These are phyloP conservation scores for Phlebiopsis flavidoalba DNA, from an alignment of 768 basidiomycete species.

Conservation along the genomic window DNA sequence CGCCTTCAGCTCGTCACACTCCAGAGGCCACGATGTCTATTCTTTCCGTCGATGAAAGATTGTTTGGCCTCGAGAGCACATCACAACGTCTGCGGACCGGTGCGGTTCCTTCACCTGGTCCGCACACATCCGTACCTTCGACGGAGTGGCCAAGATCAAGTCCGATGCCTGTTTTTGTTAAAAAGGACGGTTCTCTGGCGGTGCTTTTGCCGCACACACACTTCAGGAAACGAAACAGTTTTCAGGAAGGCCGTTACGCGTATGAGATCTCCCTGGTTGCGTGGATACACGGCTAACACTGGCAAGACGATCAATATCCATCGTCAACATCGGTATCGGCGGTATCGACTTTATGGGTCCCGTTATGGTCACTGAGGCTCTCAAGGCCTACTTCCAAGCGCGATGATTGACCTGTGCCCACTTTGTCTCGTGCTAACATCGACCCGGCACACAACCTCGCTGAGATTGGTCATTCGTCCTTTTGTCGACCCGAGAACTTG, in stretches of 20 bases:
- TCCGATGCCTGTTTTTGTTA: constrained; percentile 76
- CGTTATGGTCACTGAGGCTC: constrained; percentile 98
- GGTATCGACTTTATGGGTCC: constrained; percentile 94
- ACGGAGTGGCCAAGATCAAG: constrained; percentile 75
- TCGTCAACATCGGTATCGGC: constrained; percentile 99
- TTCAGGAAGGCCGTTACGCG: constrained; percentile 74
- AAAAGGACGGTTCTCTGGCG: constrained; percentile 73
- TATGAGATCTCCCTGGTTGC: no score
- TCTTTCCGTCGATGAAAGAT: constrained; percentile 82
- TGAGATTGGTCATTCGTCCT: constrained; percentile 73
- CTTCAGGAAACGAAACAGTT: no score
- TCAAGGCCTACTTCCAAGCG: constrained; percentile 91
- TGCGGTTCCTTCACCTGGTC: constrained; percentile 93
- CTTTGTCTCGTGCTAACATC: constrained; percentile 97
- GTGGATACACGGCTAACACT: constrained; percentile 98
- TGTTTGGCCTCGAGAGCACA: constrained; percentile 94
- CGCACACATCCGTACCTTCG: constrained; percentile 78
- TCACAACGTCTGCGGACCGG: constrained; percentile 99
- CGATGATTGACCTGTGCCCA: constrained; percentile 76
- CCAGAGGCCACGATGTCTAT: constrained; percentile 91
- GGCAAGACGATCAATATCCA: constrained; percentile 89
- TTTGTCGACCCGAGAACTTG: constrained; percentile 94
- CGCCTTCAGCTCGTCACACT: constrained; percentile 74
- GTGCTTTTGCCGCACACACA: constrained; percentile 92
- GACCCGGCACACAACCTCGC: constrained; percentile 97